Percentiles rank a stretch among this genome's conserved stretches.
Conservation (phyloP, 2,329 filamentous ascomycete genomes). For the Coniochaeta hoffmannii region DNA sequence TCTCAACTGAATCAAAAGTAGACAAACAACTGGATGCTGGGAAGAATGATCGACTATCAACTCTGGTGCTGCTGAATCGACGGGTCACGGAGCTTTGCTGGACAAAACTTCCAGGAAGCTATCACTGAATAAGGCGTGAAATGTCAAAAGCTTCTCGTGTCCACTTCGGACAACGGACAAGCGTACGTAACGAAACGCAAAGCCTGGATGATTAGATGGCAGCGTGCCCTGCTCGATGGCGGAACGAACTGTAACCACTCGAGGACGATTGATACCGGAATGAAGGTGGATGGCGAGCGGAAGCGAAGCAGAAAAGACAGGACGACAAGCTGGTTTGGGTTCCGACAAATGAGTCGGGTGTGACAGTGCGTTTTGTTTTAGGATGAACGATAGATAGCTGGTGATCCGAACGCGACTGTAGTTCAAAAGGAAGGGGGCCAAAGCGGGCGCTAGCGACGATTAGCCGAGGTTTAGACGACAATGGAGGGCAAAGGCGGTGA, state of each 20-base stretch:
- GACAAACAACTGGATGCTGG: not conserved
- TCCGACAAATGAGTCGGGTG: not conserved
- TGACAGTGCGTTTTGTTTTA: not conserved
- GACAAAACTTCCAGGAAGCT: not conserved
- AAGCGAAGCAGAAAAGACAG: not conserved
- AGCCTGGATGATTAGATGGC: not conserved
- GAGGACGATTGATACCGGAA: not conserved
- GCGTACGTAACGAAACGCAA: not conserved
- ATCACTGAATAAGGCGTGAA: not conserved
- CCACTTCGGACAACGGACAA: not conserved
- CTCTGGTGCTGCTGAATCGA: not conserved
- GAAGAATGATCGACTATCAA: not conserved
- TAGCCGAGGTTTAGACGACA: not conserved
- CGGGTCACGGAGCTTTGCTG: not conserved
- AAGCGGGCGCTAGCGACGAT: not conserved
- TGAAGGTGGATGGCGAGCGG: not conserved
- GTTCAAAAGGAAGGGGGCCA: not conserved
- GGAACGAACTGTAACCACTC: not conserved
- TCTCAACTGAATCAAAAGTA: slow-evolving; percentile 5
- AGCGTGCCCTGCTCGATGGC: not conserved
- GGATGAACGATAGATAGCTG: not conserved
- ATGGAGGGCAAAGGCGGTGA: not conserved
- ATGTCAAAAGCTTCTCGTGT: not conserved
- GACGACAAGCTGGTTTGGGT: not conserved
- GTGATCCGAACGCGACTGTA: not conserved